A percentile compares a stretch with the other conserved stretches of the same genome.
Conservation (phyloP, 805 yeast genomes). For the Saturnispora sekii region DNA sequence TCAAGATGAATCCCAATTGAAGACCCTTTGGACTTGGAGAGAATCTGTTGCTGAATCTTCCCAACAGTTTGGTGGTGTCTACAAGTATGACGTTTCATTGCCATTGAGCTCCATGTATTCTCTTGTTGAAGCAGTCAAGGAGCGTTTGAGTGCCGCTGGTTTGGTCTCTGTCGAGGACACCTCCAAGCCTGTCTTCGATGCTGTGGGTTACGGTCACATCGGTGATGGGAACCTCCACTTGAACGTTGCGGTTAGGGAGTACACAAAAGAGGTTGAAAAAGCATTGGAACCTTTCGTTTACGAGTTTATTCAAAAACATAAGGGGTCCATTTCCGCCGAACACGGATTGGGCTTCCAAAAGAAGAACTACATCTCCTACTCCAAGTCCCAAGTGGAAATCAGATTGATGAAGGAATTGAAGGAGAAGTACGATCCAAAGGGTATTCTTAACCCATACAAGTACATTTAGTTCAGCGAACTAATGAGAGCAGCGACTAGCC, state of each 20-base stretch:
- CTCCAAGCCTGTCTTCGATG: constrained; percentile 68
- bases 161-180: constrained; percentile 55
- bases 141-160: constrained; percentile 43
- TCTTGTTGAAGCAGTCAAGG: constrained; percentile 70
- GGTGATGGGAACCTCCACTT: constrained; percentile 97
- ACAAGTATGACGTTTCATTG: constrained; percentile 91
- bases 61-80: constrained; percentile 83
- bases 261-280: constrained; percentile 67
- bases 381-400: constrained; percentile 67
- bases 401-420: constrained; percentile 70
- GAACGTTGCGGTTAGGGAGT: constrained; percentile 83
- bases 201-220: constrained; percentile 95
- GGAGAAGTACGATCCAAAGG: constrained; percentile 79
- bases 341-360: constrained; percentile 97
- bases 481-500: too few relatives aligned
- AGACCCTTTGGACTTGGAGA: constrained; percentile 89
- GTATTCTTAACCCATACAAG: constrained; percentile 90
- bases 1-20: constrained; percentile 83
- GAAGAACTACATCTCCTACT: constrained; percentile 78
- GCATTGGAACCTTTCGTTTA: constrained; percentile 90
- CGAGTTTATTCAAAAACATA: constrained; percentile 65
- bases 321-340: constrained; percentile 93
- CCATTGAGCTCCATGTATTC: constrained; percentile 77
- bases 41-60: constrained; percentile 89
- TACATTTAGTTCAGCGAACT: constrained; percentile 39